Conservation (phyloP, 768 basidiomycete species). For the Amanita molliuscula region DNA sequence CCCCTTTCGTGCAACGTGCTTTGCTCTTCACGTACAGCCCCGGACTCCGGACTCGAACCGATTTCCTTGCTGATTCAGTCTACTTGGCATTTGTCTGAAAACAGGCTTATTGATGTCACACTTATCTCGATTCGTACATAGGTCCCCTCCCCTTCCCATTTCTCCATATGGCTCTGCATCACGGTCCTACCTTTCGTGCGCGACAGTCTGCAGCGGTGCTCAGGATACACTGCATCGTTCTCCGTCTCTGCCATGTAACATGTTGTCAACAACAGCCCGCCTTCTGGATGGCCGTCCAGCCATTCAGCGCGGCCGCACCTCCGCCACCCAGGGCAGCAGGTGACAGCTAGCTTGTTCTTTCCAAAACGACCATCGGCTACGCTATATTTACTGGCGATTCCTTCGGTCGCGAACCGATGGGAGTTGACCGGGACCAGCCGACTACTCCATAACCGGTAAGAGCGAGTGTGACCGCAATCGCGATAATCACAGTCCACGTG, state of each 20-base stretch:
- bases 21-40: background rate
- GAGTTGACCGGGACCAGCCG: background rate
- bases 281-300: too few species aligned
- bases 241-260: too few species aligned
- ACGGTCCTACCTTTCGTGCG: background rate
- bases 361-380: background rate
- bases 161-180: background rate
- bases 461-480: slow-evolving; percentile 1
- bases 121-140: background rate
- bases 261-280: too few species aligned
- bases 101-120: background rate
- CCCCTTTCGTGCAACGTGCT: background rate
- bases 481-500: slow-evolving; percentile 7
- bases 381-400: background rate
- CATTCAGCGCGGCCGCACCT: background rate
- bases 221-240: too few species aligned
- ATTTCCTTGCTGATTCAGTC: background rate
- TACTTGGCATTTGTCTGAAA: background rate
- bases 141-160: background rate
- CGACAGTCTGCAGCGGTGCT: too few species aligned
- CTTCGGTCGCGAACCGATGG: background rate
- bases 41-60: background rate
- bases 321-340: background rate
- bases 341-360: background rate
- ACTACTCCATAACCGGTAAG: background rate